A percentile compares a stretch with the other conserved stretches of the same genome.
Conservation (phyloP, 768 basidiomycete genomes). For the Phaeolepiota aurea region DNA sequence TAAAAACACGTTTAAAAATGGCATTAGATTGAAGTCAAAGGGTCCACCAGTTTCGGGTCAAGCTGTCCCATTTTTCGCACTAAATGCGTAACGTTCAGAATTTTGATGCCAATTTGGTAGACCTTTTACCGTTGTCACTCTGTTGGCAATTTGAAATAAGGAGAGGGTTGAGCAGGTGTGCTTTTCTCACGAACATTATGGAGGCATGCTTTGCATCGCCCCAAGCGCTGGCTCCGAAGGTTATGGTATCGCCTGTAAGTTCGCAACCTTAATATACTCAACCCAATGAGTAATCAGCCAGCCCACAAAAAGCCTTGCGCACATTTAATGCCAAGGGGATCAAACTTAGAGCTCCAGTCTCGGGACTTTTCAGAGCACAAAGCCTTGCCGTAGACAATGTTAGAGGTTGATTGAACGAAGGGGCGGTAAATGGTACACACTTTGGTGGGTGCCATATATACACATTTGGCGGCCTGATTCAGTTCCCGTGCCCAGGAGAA, state of each 20-base stretch:
- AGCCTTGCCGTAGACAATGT: conserved; percentile 39
- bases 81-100: too few relatives aligned
- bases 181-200: conserved; percentile 76
- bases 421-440: conserved; percentile 24
- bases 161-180: too few relatives aligned
- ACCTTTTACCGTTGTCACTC: conserved; percentile 58
- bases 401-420: background rate
- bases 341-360: conserved; percentile 84
- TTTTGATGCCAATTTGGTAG: too few relatives aligned
- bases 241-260: conserved; percentile 85
- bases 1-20: background rate
- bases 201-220: conserved; percentile 67
- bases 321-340: conserved; percentile 72
- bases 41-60: conserved; percentile 79
- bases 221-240: conserved; percentile 57
- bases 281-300: background rate
- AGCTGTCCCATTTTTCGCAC: conserved; percentile 96
- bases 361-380: conserved; percentile 76
- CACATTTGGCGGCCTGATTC: conserved; percentile 47
- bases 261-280: conserved; percentile 55
- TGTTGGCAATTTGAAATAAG: too few relatives aligned
- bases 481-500: conserved; percentile 34
- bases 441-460: conserved; percentile 94
- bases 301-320: conserved; percentile 14
- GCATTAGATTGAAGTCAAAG: background rate